phyloP scores from a whole-genome alignment of 208 protist genomes.

The Crithidia acanthocephali region DNA sequence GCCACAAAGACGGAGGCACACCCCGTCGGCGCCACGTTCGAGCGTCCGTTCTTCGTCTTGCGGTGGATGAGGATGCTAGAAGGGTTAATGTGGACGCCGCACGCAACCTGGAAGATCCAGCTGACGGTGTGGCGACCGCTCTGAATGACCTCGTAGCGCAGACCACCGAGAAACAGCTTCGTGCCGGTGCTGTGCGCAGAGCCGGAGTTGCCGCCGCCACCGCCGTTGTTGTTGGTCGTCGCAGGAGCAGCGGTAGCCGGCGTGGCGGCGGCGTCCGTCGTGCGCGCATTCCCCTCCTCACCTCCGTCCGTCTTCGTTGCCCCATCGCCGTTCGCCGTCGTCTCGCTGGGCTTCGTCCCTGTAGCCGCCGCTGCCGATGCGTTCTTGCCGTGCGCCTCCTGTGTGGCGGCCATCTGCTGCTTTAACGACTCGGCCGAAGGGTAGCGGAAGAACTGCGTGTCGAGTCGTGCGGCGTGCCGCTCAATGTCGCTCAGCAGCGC shows the following conservation, averaged over 20 bases:
- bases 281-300: background rate
- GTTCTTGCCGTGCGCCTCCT: slow-evolving; percentile 18
- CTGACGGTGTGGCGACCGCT: slow-evolving; percentile 61
- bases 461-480: slow-evolving; percentile 27
- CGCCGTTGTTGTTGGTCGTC: background rate
- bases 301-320: slow-evolving; percentile 2
- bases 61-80: slow-evolving; percentile 79
- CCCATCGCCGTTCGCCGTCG: background rate
- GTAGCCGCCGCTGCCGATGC: background rate
- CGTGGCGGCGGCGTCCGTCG: background rate
- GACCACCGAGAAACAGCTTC: slow-evolving; percentile 84
- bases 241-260: background rate
- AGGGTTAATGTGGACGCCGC: slow-evolving; percentile 57
- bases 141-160: slow-evolving; percentile 90
- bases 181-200: slow-evolving; percentile 34
- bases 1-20: slow-evolving; percentile 81
- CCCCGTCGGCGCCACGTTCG: slow-evolving; percentile 57
- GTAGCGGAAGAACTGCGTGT: slow-evolving; percentile 58
- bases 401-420: slow-evolving; percentile 10
- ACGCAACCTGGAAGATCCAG: slow-evolving; percentile 75
- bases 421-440: slow-evolving; percentile 57
- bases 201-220: background rate
- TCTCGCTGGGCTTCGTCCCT: background rate
- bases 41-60: slow-evolving; percentile 57
- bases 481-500: slow-evolving; percentile 35